Evolutionary conservation across 2,329 filamentous ascomycete species (phyloP).

Genomic region (Cladosporium austrohemisphaericum): DNA sequence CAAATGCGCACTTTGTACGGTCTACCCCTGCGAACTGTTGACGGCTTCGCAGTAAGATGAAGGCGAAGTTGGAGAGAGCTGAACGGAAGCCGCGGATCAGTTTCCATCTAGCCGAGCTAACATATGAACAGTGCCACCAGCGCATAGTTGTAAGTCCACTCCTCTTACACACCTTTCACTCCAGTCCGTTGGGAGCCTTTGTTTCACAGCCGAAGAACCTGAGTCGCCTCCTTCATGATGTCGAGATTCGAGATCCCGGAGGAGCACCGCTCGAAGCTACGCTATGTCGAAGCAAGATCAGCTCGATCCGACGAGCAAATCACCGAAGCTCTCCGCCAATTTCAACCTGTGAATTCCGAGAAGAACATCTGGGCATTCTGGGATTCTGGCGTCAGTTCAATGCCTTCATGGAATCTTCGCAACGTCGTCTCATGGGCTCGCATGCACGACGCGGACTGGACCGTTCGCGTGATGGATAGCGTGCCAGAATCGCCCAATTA

Average conservation of each 20-base stretch:
- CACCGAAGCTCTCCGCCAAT: background rate
- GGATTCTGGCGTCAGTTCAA: slow-evolving; percentile 34
- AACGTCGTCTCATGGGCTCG: slow-evolving; percentile 43
- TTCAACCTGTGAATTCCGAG: slow-evolving; percentile 33
- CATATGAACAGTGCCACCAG: too few relatives aligned
- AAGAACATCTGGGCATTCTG: slow-evolving; percentile 43
- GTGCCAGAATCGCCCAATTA: slow-evolving; percentile 38
- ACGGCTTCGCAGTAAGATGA: too few relatives aligned
- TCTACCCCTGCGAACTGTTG: too few relatives aligned
- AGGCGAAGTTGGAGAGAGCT: too few relatives aligned
- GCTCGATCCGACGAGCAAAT: background rate
- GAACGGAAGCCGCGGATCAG: too few relatives aligned
- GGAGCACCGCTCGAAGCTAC: background rate
- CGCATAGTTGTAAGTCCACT: too few relatives aligned
- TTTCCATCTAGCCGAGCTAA: too few relatives aligned
- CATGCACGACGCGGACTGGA: slow-evolving; percentile 39
- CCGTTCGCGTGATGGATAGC: slow-evolving; percentile 40
- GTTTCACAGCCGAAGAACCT: too few relatives aligned
- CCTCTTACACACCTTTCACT: too few relatives aligned
- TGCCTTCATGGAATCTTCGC: slow-evolving; percentile 37
- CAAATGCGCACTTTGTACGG: too few relatives aligned
- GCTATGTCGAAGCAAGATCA: background rate
- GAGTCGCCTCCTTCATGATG: too few relatives aligned
- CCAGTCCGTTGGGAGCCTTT: too few relatives aligned
- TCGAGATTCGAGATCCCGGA: background rate